Conservation (phyloP, 2,329 filamentous ascomycete species). For the Clonostachys rhizophaga region DNA sequence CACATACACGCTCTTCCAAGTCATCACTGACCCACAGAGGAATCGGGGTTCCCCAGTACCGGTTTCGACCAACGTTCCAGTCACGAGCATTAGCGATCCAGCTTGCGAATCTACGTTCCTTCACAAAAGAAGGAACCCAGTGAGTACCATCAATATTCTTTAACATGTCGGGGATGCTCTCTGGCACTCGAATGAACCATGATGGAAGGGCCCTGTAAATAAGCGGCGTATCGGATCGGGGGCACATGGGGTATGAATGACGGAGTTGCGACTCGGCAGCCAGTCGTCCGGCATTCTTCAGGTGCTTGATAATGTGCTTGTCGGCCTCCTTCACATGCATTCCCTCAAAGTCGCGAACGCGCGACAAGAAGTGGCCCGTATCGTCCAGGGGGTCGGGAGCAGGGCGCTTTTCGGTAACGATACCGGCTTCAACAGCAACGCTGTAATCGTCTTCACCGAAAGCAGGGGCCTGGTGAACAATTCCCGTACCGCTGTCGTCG, state of each 20-base stretch:
- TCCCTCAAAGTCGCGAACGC: conserved; percentile 76
- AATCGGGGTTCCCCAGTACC: conserved; percentile 93
- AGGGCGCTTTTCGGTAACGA: conserved; percentile 70
- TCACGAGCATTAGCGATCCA: conserved; percentile 91
- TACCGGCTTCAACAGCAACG: conserved; percentile 68
- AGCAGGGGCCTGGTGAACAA: conserved; percentile 89
- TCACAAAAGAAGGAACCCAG: conserved; percentile 89
- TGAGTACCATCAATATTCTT: conserved; percentile 83
- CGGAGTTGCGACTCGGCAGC: conserved; percentile 82
- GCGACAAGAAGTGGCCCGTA: conserved; percentile 70
- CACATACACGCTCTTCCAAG: conserved; percentile 76
- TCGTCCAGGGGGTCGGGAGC: conserved; percentile 94
- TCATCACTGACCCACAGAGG: conserved; percentile 92
- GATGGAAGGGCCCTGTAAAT: conserved; percentile 90
- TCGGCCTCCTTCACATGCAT: conserved; percentile 90
- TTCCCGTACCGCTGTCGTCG: conserved; percentile 83
- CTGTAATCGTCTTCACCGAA: conserved; percentile 97
- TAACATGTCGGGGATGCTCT: conserved; percentile 84
- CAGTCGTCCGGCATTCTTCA: conserved; percentile 72
- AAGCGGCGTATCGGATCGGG: conserved; percentile 88
- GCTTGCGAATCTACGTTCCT: conserved; percentile 84
- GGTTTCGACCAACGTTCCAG: conserved; percentile 92
- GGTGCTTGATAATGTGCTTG: conserved; percentile 85
- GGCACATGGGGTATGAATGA: conserved; percentile 93
- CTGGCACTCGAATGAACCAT: conserved; percentile 89